Evolutionary conservation across 2,329 filamentous ascomycete genomes (phyloP).

Genomic region (Fusarium keratoplasticum): DNA sequence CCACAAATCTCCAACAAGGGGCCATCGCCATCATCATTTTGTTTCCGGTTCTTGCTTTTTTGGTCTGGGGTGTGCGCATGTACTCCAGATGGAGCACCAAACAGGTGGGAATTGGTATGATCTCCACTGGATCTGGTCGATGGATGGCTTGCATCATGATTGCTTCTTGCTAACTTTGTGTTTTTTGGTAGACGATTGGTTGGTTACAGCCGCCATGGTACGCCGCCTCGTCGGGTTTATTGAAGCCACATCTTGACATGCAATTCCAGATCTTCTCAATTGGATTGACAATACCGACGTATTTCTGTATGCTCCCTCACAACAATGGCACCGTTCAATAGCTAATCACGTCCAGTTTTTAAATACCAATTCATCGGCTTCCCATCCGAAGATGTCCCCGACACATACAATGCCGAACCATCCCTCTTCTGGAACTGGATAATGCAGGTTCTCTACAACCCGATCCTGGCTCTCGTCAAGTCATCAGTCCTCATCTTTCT

Average conservation of each 20-base stretch:
- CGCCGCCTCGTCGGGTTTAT: rapidly evolving
- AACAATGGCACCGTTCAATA: rapidly evolving
- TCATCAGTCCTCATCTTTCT: constrained; percentile 59
- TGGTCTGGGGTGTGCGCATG: constrained; percentile 25
- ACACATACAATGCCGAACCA: constrained; percentile 26
- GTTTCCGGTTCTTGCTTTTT: constrained; percentile 30
- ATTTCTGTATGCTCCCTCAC: constrained; percentile 16
- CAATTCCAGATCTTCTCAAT: constrained; percentile 25
- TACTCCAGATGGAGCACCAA: constrained; percentile 33
- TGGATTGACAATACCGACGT: constrained; percentile 25
- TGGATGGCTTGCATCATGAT: neutral
- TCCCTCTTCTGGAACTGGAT: constrained; percentile 39
- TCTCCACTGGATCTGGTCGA: neutral
- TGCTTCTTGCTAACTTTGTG: neutral
- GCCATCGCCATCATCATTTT: constrained; percentile 35
- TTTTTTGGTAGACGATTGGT: constrained; percentile 31
- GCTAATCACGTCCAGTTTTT: constrained; percentile 11
- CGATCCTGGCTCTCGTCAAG: constrained; percentile 59
- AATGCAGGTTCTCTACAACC: constrained; percentile 54
- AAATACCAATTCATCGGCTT: constrained; percentile 37
- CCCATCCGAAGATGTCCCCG: constrained; percentile 8
- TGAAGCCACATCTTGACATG: neutral
- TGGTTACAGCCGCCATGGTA: constrained; percentile 33
- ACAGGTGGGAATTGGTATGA: constrained; percentile 33
- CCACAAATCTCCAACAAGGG: constrained; percentile 31